Evolutionary conservation across 2,329 filamentous ascomycete genomes (phyloP), one percentile per base, ranked within the genome.

Genomic region (Colletotrichum cereale): DNA sequence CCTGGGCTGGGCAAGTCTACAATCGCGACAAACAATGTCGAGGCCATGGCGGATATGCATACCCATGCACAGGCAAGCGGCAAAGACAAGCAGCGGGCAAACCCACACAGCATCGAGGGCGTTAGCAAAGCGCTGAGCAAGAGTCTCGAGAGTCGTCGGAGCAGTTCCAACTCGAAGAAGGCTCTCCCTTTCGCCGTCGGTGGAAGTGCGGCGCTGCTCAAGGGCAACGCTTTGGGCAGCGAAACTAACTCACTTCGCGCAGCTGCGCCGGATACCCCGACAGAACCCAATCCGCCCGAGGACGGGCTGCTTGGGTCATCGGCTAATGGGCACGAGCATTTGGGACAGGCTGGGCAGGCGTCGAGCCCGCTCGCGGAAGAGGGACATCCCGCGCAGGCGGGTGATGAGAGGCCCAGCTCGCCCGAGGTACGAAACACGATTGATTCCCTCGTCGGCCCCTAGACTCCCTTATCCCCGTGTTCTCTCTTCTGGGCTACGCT

Each of bases 1-100:
- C 96, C 96, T 0, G 95, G 96, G 0, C 88, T 97, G 66, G 94
- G 93, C 48, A 97, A 97, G 81, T 95, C 92, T 74, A 98, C 96
- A 0, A 95, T 98, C 21, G 94, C 94, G 16, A 92, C 93, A 48
- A 95, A 94, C 74, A 92, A 92, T 65, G 93, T 98, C 48, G 95
- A 96, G 79, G 96, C 94, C 2, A 92, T 91, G 78, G 96, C 94
- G 24, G 95, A 89, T 73, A 89, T 90, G 76, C 87, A 87, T 74
- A 84, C 86, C 3, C 87, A 88, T 73, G 78, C 83, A 66, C 77
- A 84, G 71, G 74, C 79, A 26, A 79, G 77, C 31, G 80, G 78
- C 38, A 87, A 86, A 78, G 84, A 83, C 62, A 84, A 82, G 77
- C 81, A 79, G 29, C 78, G 82, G 14, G 83, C 84, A 53, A 81